Evolutionary conservation across 805 yeast genomes (phyloP).

Genomic region (Saccharomycopsis vini): DNA sequence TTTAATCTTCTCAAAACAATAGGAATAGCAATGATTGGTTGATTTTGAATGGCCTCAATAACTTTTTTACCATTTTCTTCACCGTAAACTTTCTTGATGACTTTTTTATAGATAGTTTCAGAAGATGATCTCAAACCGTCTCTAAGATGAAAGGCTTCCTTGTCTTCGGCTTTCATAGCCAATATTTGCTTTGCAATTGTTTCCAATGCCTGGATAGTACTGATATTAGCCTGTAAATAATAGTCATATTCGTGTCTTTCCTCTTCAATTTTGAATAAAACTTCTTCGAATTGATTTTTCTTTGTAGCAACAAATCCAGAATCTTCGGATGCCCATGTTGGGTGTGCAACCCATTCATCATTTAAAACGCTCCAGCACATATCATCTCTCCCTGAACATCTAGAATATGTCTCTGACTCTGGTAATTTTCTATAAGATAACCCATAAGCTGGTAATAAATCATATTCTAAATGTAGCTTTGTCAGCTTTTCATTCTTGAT

Average conservation of each 20-base stretch:
- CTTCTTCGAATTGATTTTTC: slow-evolving; percentile 95
- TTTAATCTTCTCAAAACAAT: slow-evolving; percentile 85
- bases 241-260: slow-evolving; percentile 97
- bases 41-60: slow-evolving; percentile 89
- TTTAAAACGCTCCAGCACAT: slow-evolving; percentile 98
- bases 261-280: slow-evolving; percentile 89
- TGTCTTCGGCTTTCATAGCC: slow-evolving; percentile 87
- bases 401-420: slow-evolving; percentile 90
- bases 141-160: slow-evolving; percentile 78
- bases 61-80: slow-evolving; percentile 94
- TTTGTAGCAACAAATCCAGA: slow-evolving; percentile 98
- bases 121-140: slow-evolving; percentile 91
- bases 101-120: slow-evolving; percentile 85
- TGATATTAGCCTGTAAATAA: slow-evolving; percentile 86
- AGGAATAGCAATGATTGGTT: slow-evolving; percentile 93
- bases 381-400: slow-evolving; percentile 96
- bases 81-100: slow-evolving; percentile 86
- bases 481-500: slow-evolving; percentile 5
- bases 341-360: slow-evolving; percentile 99
- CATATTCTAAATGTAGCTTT: slow-evolving; percentile 7
- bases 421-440: slow-evolving; percentile 38
- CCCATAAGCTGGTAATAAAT: slow-evolving; percentile 11
- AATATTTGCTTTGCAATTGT: slow-evolving; percentile 92
- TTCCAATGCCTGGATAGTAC: slow-evolving; percentile 93
- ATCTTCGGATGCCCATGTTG: slow-evolving; percentile 99